Base-by-base conservation (phyloP, 148 eudicot genomes). In the Pouteria glomerata region DNA sequence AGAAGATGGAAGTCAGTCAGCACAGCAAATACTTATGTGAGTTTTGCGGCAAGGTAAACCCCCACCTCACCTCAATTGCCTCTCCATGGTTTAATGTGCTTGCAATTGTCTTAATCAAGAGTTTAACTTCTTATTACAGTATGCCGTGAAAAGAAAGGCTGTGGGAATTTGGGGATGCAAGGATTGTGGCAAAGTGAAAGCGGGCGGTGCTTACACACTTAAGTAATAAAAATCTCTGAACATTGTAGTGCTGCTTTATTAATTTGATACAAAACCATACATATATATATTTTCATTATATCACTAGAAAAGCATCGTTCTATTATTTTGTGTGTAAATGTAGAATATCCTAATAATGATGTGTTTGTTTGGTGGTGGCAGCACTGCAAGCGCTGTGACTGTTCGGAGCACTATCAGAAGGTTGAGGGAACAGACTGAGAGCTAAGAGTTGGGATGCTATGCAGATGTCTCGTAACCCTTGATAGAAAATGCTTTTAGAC, bases 91-190 rank as follows among this genome's bases (percentile, higher is more conserved):
- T 34, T 35, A 12, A n/a, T 41, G 15, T 65, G 21, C 31, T 13
- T 65, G 42, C 42, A 0, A 51, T 24, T 34, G 14, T 73, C 27
- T 34, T 23, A 63, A 41, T 10, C 3, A 1, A 35, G 58, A 29
- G 53, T 12, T 16, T 65, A n/a, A n/a, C n/a, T n/a, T n/a, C 19
- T 29, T 73, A 1, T 76, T 78, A 53, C 83, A 91, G 97, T 91
- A 84, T 45, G 92, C 97, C 0, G 97, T 91, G 90, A 91, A 91
- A 85, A 84, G 97, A 72, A 78, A 91, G 78, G 86, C 90, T 42
- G 95, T 91, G 1, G 97, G 97, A 30, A 91, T 91, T 23, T 91
- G 97, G 97, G 97, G 97, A 2, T 91, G 97, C 90, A 91, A 91
- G 83, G 97, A 91, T 71, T 91, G 97, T 66, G 97, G 97, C 55